Percentiles rank a stretch among this genome's conserved stretches.
Conservation (phyloP, 768 basidiomycete species). For the Rhizopogon roseolus region DNA sequence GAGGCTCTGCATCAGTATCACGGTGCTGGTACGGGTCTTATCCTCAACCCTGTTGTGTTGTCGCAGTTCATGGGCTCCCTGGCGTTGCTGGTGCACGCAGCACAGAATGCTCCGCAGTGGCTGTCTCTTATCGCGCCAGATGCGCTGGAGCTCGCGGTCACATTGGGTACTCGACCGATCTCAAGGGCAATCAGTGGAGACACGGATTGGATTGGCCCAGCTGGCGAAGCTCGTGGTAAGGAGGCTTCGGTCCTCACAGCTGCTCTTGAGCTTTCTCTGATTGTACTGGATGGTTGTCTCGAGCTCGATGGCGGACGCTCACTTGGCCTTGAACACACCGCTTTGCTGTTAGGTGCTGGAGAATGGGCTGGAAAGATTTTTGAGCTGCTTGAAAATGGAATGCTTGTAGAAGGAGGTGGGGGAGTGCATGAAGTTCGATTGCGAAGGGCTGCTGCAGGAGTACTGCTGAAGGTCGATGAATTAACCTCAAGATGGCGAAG, state of each 20-base stretch:
- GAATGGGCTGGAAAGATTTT: slow-evolving; percentile 85
- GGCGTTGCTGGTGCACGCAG: slow-evolving; percentile 76
- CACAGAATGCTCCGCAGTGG: slow-evolving; percentile 78
- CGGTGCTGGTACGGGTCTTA: slow-evolving; percentile 75
- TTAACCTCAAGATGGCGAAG: slow-evolving; percentile 63
- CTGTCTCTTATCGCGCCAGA: slow-evolving; percentile 77
- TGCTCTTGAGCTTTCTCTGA: slow-evolving; percentile 72
- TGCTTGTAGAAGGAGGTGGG: slow-evolving; percentile 56
- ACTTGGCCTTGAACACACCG: slow-evolving; percentile 71
- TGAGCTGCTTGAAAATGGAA: slow-evolving; percentile 57
- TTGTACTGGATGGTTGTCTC: slow-evolving; percentile 69
- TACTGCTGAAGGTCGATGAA: slow-evolving; percentile 76
- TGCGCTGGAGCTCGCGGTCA: slow-evolving; percentile 77
- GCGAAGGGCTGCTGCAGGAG: slow-evolving; percentile 70
- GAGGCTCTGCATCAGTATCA: slow-evolving; percentile 53
- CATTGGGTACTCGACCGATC: slow-evolving; percentile 65
- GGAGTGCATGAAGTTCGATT: slow-evolving; percentile 60
- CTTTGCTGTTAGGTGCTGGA: slow-evolving; percentile 61
- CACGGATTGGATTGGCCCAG: slow-evolving; percentile 19
- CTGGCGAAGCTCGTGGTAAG: slow-evolving; percentile 29
- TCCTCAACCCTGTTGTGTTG: slow-evolving; percentile 75
- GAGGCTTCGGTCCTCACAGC: slow-evolving; percentile 73
- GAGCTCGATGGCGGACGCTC: slow-evolving; percentile 75
- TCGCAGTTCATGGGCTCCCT: slow-evolving; percentile 73
- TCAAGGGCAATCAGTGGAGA: slow-evolving; percentile 36